Evolutionary conservation across 108 stramenopile species (phyloP).

Genomic region (Nitzschia putrida): DNA sequence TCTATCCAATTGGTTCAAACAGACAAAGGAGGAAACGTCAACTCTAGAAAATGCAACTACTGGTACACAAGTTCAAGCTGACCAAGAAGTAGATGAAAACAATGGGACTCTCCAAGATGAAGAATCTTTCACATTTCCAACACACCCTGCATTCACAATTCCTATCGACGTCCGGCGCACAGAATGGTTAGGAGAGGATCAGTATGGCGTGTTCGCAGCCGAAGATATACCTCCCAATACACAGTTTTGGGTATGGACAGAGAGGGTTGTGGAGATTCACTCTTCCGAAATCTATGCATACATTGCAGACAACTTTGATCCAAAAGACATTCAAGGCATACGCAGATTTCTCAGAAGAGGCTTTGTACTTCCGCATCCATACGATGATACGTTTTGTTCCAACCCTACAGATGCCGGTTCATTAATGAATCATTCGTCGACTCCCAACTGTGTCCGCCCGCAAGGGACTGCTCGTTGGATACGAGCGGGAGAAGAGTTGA

Average conservation of each 20-base stretch:
- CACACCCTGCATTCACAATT: conserved; percentile 28
- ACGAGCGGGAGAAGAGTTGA: conserved; percentile 29
- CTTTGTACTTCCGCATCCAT: conserved; percentile 21
- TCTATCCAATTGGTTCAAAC: no score
- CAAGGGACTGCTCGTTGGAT: conserved; percentile 25
- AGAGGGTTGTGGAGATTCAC: conserved; percentile 26
- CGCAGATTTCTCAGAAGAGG: conserved; percentile 25
- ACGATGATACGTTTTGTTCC: conserved; percentile 33
- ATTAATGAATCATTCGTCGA: conserved; percentile 29
- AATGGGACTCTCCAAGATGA: neutral
- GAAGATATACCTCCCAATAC: conserved; percentile 29
- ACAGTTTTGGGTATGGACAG: conserved; percentile 36
- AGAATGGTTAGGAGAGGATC: conserved; percentile 9
- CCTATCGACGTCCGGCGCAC: conserved; percentile 26
- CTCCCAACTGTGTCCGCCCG: conserved; percentile 25
- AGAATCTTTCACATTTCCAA: conserved; percentile 12
- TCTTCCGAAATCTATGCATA: conserved; percentile 6
- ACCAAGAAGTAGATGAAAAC: neutral
- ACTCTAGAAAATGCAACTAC: no score
- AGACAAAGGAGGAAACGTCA: no score
- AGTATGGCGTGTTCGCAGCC: conserved; percentile 31
- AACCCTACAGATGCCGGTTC: conserved; percentile 35
- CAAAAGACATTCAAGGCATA: conserved; percentile 2
- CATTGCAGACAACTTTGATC: conserved; percentile 18
- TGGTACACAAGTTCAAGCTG: neutral